A percentile compares a stretch with the other conserved stretches of the same genome.
Evolutionary conservation across 305 asterid species (phyloP).

Genomic region (Stenogyne calaminthoides): DNA sequence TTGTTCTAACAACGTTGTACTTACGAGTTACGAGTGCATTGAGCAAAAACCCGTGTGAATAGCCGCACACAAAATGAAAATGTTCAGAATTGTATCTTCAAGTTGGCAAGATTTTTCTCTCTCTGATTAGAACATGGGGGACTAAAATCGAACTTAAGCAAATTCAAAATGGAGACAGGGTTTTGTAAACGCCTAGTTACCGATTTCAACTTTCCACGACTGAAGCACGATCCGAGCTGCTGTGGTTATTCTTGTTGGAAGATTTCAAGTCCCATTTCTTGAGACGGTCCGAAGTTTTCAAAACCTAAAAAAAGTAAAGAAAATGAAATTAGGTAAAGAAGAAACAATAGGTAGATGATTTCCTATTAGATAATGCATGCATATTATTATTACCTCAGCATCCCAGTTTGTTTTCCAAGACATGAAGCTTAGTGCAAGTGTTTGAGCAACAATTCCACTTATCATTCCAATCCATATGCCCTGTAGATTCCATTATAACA

Average conservation of each 20-base stretch:
- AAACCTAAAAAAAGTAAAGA: conserved; percentile 24
- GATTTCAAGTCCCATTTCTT: conserved; percentile 39
- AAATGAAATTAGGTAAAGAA: not conserved
- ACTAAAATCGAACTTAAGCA: not conserved
- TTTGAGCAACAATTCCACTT: conserved; percentile 55
- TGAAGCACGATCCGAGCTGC: not conserved
- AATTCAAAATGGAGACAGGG: not conserved
- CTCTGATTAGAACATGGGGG: not conserved
- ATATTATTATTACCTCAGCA: conserved; percentile 40
- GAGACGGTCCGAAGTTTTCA: conserved; percentile 35
- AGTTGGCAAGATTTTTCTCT: not conserved
- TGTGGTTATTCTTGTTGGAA: not conserved
- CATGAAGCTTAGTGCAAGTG: conserved; percentile 59
- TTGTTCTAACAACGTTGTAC: no score
- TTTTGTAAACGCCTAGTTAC: not conserved
- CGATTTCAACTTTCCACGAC: not conserved
- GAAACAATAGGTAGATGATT: not conserved
- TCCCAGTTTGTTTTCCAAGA: conserved; percentile 79
- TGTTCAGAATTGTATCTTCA: not conserved
- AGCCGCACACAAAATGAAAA: no score
- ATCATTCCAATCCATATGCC: conserved; percentile 83
- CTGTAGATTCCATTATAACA: conserved; percentile 28
- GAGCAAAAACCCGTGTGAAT: no score
- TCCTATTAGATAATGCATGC: not conserved
- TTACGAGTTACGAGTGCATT: no score